Evolutionary conservation across 2,329 filamentous ascomycete genomes (phyloP), one percentile per base, ranked within the genome.

Genomic region (Chaetomium globosum): DNA sequence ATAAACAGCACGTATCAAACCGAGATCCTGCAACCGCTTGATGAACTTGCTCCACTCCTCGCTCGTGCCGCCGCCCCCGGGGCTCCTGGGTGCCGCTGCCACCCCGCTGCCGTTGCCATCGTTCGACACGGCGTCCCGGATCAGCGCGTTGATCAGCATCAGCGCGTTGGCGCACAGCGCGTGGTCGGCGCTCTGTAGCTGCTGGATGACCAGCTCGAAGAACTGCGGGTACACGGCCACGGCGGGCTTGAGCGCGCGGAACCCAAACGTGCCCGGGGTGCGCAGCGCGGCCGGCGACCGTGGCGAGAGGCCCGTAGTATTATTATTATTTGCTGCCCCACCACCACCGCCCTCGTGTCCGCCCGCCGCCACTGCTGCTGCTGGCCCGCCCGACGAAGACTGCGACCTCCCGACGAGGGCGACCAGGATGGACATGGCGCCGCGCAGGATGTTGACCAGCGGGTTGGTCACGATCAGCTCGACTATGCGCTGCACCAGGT

Each of bases 11-110:
- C 92, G 92, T 70, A 98, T 96, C 48, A 98, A 87, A 0, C 94
- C 95, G 33, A 98, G 80, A 77, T 98, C 94, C 77, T 98, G 95
- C 70, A 99, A 78, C 69, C 89, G 85, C 80, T 97, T 97, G 77
- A 99, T 93, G 73, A 98, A 96, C 73, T 91, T 95, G 57, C 93
- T 91, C 93, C 95, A 98, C 73, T 98, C 94, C 67, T 91, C 88
- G 19, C 77, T 79, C 1, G 77, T 74, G 3, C 75, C 76, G 55
- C 75, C 77, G 57, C 69, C 70, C 2, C 75, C 77, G 51, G 70
- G 70, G 12, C 73, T 73, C 68, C 77, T 78, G 16, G 75, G 73
- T 39, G 69, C 69, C 74, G 61, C 85, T 26, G 9, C 30, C 49
- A 30, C 28, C n/a, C 49, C 21, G 48, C 58, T 19, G 49, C 33